Conservation (phyloP, 2,329 filamentous ascomycete species). For the Xylaria sp. region DNA sequence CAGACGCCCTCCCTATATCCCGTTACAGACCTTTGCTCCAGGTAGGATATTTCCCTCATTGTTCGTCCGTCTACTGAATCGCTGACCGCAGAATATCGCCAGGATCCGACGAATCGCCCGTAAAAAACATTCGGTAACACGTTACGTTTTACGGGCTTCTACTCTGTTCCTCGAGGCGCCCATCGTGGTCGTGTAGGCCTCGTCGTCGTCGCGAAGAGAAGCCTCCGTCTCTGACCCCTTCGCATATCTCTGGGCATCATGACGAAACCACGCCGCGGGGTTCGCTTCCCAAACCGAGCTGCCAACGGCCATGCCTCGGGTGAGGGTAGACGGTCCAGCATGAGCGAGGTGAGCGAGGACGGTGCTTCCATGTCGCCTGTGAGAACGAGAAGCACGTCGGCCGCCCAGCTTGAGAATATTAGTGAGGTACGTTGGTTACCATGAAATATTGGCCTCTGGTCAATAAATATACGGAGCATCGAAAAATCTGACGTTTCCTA, state of each 20-base stretch:
- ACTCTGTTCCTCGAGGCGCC: background rate
- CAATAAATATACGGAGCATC: no score
- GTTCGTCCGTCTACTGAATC: background rate
- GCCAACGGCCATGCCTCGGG: slow-evolving; percentile 40
- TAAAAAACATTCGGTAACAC: background rate
- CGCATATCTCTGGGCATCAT: slow-evolving; percentile 19
- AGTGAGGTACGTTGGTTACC: slow-evolving; percentile 34
- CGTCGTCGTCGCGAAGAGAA: background rate
- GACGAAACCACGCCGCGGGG: slow-evolving; percentile 44
- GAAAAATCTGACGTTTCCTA: background rate
- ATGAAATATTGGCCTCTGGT: background rate
- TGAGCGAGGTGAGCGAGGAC: slow-evolving; percentile 64
- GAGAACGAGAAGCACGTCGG: slow-evolving; percentile 25
- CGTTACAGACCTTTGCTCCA: background rate
- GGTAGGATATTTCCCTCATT: background rate
- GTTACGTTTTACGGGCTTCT: background rate
- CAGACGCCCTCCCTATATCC: background rate
- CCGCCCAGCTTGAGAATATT: slow-evolving; percentile 35
- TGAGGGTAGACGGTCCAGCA: slow-evolving; percentile 61
- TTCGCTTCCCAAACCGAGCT: slow-evolving; percentile 48
- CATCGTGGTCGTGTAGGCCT: background rate
- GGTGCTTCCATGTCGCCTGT: slow-evolving; percentile 37
- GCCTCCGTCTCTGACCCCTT: background rate
- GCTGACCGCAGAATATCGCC: background rate
- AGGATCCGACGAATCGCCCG: background rate